Percentiles rank a stretch among this genome's conserved stretches.
Evolutionary conservation across 1,284 basidiomycete species (phyloP).

Genomic region (Ustilago crameri): DNA sequence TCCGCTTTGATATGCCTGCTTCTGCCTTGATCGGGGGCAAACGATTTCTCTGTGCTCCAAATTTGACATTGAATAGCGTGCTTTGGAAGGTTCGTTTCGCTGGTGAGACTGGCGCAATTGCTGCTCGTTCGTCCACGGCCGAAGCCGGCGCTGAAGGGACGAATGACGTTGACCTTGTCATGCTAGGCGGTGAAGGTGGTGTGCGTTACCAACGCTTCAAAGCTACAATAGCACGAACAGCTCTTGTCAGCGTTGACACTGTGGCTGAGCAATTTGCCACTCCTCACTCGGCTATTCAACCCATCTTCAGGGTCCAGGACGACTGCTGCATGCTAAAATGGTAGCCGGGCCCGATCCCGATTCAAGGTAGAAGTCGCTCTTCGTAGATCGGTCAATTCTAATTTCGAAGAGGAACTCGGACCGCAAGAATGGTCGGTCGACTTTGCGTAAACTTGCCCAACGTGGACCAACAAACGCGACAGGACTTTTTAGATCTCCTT

Average conservation of each 20-base stretch:
- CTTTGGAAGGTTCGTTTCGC: conserved; percentile 35
- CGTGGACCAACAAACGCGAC: conserved; percentile 1
- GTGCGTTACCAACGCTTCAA: no score
- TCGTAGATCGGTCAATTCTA: background rate
- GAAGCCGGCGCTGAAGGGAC: conserved; percentile 11
- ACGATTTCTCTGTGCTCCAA: conserved; percentile 24
- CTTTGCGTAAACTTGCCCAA: background rate
- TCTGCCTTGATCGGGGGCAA: conserved; percentile 20
- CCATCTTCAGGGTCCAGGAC: background rate
- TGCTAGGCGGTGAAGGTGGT: background rate
- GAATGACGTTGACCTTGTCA: conserved; percentile 21
- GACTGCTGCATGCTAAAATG: conserved; percentile 1
- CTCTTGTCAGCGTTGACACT: no score
- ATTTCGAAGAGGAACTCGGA: background rate
- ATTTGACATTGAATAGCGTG: conserved; percentile 47
- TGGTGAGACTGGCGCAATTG: conserved; percentile 10
- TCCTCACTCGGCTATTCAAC: background rate
- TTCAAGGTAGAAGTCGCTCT: background rate
- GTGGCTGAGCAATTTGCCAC: conserved; percentile 10
- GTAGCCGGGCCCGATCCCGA: conserved; percentile 9
- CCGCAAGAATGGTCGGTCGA: no score
- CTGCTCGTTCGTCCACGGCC: background rate
- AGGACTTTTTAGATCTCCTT: conserved; percentile 3
- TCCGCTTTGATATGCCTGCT: conserved; percentile 12
- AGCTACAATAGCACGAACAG: no score